Evolutionary conservation across 345 rosid genomes (phyloP).

Genomic region (Boechera divaricarpa): DNA sequence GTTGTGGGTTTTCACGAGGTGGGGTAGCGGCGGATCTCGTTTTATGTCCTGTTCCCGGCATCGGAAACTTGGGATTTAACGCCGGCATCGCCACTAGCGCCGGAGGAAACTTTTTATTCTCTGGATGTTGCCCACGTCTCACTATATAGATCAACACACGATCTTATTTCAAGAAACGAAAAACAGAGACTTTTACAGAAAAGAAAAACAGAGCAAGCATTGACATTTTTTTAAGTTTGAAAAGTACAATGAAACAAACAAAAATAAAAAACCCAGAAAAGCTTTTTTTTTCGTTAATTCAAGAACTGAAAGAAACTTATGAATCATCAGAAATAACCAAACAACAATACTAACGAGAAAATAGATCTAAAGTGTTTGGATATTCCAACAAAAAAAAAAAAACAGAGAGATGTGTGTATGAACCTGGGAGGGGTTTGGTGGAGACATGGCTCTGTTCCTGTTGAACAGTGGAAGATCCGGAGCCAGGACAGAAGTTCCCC

Average conservation of each 20-base stretch:
- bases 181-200: neutral
- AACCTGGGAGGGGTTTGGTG: conserved; percentile 43
- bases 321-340: conserved; percentile 1
- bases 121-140: conserved; percentile 19
- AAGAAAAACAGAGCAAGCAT: neutral
- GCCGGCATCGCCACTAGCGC: conserved; percentile 27
- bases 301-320: neutral
- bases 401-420: conserved; percentile 26
- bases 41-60: conserved; percentile 7
- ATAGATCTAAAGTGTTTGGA: conserved; percentile 7
- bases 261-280: too few species aligned
- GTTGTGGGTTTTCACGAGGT: conserved; percentile 1
- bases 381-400: neutral
- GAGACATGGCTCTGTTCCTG: conserved; percentile 37
- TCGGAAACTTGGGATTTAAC: conserved; percentile 18
- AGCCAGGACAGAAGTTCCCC: conserved; percentile 42
- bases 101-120: conserved; percentile 32
- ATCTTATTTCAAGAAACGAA: neutral
- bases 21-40: conserved; percentile 8
- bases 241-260: too few species aligned
- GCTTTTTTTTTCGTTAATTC: neutral
- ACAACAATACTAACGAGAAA: neutral
- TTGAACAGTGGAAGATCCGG: conserved; percentile 39
- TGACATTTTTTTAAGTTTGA: neutral
- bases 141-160: conserved; percentile 5